Base-by-base conservation (phyloP, 148 eudicot genomes). In the Linanthus parryae region DNA sequence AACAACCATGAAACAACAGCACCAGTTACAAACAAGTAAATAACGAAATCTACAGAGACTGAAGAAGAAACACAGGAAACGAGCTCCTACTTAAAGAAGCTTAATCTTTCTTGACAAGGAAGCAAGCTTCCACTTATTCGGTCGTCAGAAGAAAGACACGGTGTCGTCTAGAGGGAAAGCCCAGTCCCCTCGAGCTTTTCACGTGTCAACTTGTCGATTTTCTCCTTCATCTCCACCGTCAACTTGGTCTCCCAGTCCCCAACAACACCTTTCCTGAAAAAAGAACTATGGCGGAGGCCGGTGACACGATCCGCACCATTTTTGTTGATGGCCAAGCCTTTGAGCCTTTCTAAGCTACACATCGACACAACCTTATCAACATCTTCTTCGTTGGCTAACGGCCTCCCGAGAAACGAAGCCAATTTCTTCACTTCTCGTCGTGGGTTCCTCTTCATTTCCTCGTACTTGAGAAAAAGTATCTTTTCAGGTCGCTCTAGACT, bases 381-480 rank as follows among this genome's bases (percentile, higher is more conserved):
- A 29, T 62, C 51, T 39, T 63, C 67, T 17, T 43, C 72, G 9
- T 20, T 25, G 0, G 11, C 61, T n/a, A 62, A 68, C 6, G 53
- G 52, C 52, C 58, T 57, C 26, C 53, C 73, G 12, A 68, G 42
- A 38, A 68, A 62, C 11, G 33, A 30, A 7, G 63, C 73, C 12
- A 68, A 28, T 24, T 44, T 56, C 37, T 15, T 54, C 56, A 68
- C 67, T 27, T 68, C 40, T 16, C 55, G 53, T 4, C 39, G 48
- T 1, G 73, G 62, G 17, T 68, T 48, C 23, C 47, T 62, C 39
- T 56, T 48, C 46, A 68, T 14, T 22, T 68, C 72, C 19, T 68
- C 67, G 28, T 61, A 68, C 27, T 29, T 68, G 39, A 68, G 16
- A 38, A 68, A 68, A 47, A 61, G 41, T 16, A 68, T 56, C 13